A percentile compares a stretch with the other conserved stretches of the same genome.
These are phyloP conservation scores for Sporopachydermia lactativora DNA, from an alignment of 805 yeast genomes.

Conservation along the genomic window DNA sequence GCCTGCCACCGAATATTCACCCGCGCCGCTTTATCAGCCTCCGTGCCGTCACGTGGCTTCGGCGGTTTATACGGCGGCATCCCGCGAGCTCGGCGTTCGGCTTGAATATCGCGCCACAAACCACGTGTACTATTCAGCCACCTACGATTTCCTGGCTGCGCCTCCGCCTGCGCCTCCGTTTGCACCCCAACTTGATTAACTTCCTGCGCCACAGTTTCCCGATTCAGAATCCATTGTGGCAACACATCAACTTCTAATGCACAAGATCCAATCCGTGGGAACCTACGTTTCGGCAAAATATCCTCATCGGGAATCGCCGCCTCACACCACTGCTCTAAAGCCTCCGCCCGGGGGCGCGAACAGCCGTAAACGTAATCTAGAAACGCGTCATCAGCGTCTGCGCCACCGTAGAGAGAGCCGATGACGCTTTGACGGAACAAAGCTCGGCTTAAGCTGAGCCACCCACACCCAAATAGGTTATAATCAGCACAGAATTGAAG, in stretches of 20 bases:
- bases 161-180: no score
- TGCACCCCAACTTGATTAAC: no score
- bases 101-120: conserved; percentile 43
- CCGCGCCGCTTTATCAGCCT: conserved; percentile 15
- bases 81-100: conserved; percentile 31
- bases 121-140: conserved; percentile 29
- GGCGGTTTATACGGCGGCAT: conserved; percentile 18
- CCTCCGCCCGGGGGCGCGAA: conserved; percentile 19
- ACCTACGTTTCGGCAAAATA: conserved; percentile 11
- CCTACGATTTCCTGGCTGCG: no score
- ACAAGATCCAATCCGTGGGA: conserved; percentile 44
- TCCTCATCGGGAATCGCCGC: conserved; percentile 8
- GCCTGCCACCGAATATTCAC: conserved; percentile 27
- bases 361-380: conserved; percentile 5
- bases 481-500: conserved; percentile 74
- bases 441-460: conserved; percentile 38
- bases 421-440: conserved; percentile 30
- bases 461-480: conserved; percentile 74
- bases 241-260: conserved; percentile 59
- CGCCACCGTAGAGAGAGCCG: conserved; percentile 4
- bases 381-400: conserved; percentile 5
- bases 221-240: conserved; percentile 47
- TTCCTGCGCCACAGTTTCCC: no score
- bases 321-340: conserved; percentile 2
- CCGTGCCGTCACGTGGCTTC: no score